phyloP scores from a whole-genome alignment of 306 rosid genomes.

The Cucumis hystrix region DNA sequence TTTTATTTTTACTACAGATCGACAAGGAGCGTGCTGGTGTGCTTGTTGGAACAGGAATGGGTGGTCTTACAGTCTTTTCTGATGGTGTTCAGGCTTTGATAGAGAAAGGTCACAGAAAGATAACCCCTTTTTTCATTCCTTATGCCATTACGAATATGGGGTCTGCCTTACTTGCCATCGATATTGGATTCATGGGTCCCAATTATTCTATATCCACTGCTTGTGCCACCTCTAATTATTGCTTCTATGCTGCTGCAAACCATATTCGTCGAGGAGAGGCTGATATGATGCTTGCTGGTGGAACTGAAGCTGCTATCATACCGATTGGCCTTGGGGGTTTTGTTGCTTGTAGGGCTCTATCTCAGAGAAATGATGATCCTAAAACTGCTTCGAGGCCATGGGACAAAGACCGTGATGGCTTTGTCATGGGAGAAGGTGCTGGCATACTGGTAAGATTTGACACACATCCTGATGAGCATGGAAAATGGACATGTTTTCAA shows the following conservation, averaged over 20 bases:
- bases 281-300: constrained; percentile 93
- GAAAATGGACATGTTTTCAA: background rate
- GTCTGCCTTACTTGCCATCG: constrained; percentile 85
- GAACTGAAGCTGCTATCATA: constrained; percentile 90
- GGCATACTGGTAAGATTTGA: constrained; percentile 70
- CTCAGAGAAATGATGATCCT: constrained; percentile 94
- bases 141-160: constrained; percentile 96
- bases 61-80: constrained; percentile 77
- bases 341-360: constrained; percentile 92
- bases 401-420: constrained; percentile 92
- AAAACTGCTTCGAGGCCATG: constrained; percentile 99
- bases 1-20: constrained; percentile 28
- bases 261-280: constrained; percentile 99
- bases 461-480: background rate
- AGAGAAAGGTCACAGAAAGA: constrained; percentile 78
- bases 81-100: constrained; percentile 74
- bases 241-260: constrained; percentile 91
- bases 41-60: constrained; percentile 96
- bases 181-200: constrained; percentile 94
- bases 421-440: constrained; percentile 99
- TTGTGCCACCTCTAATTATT: constrained; percentile 93
- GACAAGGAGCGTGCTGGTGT: constrained; percentile 82
- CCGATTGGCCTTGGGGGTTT: constrained; percentile 95
- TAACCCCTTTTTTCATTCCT: constrained; percentile 90
- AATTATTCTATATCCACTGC: constrained; percentile 94